Evolutionary conservation across 176 grass and related monocot genomes (phyloP), one percentile per base, ranked within the genome.

Genomic region (Oryza nivara): DNA sequence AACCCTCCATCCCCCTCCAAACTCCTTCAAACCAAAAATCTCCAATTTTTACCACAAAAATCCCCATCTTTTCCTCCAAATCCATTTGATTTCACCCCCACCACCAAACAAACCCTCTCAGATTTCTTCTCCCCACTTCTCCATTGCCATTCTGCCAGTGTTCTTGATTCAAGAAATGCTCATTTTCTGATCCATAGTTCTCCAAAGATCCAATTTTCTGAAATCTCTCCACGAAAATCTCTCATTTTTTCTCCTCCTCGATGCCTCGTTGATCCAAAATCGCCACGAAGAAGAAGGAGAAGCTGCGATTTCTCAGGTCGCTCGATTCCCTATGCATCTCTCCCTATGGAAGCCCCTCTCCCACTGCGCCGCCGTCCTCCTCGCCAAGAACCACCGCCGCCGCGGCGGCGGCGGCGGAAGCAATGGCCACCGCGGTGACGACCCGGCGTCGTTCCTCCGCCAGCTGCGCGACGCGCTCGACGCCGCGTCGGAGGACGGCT

Each of bases 311-410:
- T 72, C 48, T 51, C 70, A 49, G 83, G 45, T 44, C 75, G 78
- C 79, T 83, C 66, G 74, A 85, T 82, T 79, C 72, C 81, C 44
- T 72, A 95, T 95, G 93, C 93, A 95, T 95, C 88, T 95, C 44
- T 95, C 88, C 67, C 80, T 95, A 81, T 95, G 93, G 93, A 95
- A 95, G 86, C 93, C 90, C 76, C 86, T 95, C 75, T 95, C 93
- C 76, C 90, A 95, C 68, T 95, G 93, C 88, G 93, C 93, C 61
- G 88, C 93, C 76, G 77, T 84, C 49, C 70, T 95, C 83, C 93
- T 95, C 71, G 90, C 91, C 71, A 95, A 88, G 93, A 95, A 92
- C 47, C 84, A 90, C 89, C 85, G 81, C 4, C 85, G 85, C 43
- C 80, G 89, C 3, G 67, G 74, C 9, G 52, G 80, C 32, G 69